Evolutionary conservation across 176 grass and related monocot species (phyloP), one percentile per base, ranked within the genome.

Genomic region (Musa beccarii): DNA sequence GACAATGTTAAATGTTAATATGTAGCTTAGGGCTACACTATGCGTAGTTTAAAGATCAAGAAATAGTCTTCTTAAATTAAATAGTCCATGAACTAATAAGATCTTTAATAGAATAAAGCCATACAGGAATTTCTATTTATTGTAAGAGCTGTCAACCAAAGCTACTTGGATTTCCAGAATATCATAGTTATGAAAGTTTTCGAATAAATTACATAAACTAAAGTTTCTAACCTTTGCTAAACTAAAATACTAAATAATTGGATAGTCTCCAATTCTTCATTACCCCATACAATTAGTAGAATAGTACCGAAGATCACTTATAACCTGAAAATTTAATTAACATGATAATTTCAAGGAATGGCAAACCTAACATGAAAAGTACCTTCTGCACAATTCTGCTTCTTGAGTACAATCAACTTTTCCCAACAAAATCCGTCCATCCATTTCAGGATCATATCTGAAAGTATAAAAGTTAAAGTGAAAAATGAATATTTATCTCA

Each of bases 401-500:
- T 92, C 82, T 20, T 79, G 72, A 53, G 91, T 92, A 84, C 96
- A 99, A 81, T 99, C 96, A 87, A 94, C 91, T 16, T 85, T 99
- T 77, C 74, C 85, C 28, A 94, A 74, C 78, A 99, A 72, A 78
- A 99, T 99, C 74, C 90, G 83, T 49, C 91, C 91, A 81, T 99
- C 96, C 78, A 92, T 94, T 83, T 94, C 96, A 80, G 91, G 96
- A 82, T 99, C 88, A 94, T 94, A 88, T 86, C 96, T 99, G 75
- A 73, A 86, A 49, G 69, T 61, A 72, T 21, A 59, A 66, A 80
- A 59, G 50, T 62, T 24, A 43, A 69, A 51, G 53, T 49, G 19
- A 0, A 20, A 75, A 63, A 53, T 24, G 22, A 53, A 84, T 21
- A 66, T 22, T 75, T 49, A 5, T 61, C 15, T 72, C 54, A 74